Base-by-base conservation (phyloP, 305 asterid species). In the Petunia hybrid region DNA sequence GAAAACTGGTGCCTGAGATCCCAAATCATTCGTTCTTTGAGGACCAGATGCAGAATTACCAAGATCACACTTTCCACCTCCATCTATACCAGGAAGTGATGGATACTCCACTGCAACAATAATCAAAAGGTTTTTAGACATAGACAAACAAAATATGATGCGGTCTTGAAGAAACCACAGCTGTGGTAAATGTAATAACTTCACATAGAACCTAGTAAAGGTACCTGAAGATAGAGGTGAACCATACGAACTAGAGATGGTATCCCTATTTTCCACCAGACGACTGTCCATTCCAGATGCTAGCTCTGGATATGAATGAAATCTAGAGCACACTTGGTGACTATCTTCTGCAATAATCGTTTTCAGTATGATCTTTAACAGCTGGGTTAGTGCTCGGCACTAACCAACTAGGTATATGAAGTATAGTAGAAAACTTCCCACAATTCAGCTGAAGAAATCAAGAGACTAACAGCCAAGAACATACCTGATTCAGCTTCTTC, bases 401-500 rank as follows among this genome's bases (percentile, higher is more conserved):
- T 77, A 83, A 85, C 36, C 46, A 73, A 73, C 78, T 48, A 73
- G 35, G 46, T 73, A 73, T 45, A 73, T 73, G 16, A 36, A 73
- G 35, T 35, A 36, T 6, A 73, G 78, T 31, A 35, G 3, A 35
- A 48, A 51, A 13, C 6, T 1, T 73, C 48, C 63, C 6, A 51
- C 63, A 51, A 13, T 13, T 63, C 16, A 68, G 35, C 61, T 38
- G 64, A 12, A 64, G 61, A 53, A 43, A 46, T 35, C 59, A 45
- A 69, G 35, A 48, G 45, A 22, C 6, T 43, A 77, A 85, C 77
- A 75, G 42, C 77, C 76, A 43, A 79, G 78, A 80, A 41, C 63
- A 65, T 45, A 94, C 99, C 97, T 56, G 92, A 92, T 87, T 94
- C 98, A 81, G 86, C 91, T 83, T 91, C 97, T 88, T 92, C 98